Conservation (phyloP, 768 basidiomycete genomes). For the Russula brevipes region DNA sequence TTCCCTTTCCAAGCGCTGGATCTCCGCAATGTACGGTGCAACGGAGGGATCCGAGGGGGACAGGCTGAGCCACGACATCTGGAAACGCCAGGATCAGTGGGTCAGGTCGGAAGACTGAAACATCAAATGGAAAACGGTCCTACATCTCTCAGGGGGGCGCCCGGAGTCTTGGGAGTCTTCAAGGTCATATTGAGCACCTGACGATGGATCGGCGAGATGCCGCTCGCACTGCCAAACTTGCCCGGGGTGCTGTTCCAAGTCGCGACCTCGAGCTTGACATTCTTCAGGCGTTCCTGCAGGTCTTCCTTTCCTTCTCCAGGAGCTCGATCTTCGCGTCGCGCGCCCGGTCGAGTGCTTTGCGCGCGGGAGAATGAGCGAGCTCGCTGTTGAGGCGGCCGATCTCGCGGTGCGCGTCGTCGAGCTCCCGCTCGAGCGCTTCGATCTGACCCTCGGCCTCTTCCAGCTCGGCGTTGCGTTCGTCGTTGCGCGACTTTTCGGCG, state of each 20-base stretch:
- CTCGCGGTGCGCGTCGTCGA: conserved; percentile 72
- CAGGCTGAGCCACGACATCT: conserved; percentile 72
- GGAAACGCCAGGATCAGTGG: conserved; percentile 24
- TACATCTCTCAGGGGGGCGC: conserved; percentile 73
- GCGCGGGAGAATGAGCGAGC: conserved; percentile 66
- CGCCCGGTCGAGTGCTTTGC: conserved; percentile 71
- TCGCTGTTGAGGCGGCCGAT: conserved; percentile 64
- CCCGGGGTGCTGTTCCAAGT: conserved; percentile 53
- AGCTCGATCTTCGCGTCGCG: conserved; percentile 71
- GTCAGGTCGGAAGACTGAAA: conserved; percentile 2
- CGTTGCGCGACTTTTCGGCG: conserved; percentile 30
- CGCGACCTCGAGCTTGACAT: conserved; percentile 47
- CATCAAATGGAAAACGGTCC: conserved; percentile 27
- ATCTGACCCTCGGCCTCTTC: conserved; percentile 46
- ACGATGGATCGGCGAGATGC: conserved; percentile 73
- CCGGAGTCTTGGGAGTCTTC: conserved; percentile 69
- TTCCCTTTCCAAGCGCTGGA: conserved; percentile 65
- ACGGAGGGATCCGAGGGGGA: conserved; percentile 52
- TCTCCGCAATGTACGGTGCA: conserved; percentile 65
- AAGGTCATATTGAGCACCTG: conserved; percentile 65
- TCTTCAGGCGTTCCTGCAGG: conserved; percentile 62
- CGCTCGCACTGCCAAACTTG: conserved; percentile 47
- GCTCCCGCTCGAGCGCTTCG: conserved; percentile 65
- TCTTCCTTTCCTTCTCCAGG: conserved; percentile 75
- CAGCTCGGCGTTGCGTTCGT: conserved; percentile 28